Base-by-base conservation (phyloP, 139 green algal species). In the Chlorella sp. region DNA sequence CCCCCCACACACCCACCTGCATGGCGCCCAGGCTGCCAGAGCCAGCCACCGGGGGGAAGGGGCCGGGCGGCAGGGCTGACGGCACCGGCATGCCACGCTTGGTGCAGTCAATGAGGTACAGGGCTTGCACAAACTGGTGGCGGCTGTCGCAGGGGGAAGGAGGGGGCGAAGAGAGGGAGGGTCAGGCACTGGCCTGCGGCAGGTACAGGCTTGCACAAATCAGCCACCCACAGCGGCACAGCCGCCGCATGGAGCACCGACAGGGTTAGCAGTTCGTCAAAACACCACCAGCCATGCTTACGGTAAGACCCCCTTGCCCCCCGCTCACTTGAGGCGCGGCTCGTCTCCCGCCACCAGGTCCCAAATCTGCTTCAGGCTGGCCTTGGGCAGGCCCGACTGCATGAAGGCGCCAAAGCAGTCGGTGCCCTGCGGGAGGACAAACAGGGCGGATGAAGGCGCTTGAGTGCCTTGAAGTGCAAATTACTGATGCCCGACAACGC, bases 371-470 rank as follows among this genome's bases (percentile, higher is more conserved):
- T 91, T 90, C 78, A 98, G 89, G 5, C 86, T 80, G 3, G 64
- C 69, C 85, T 96, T 95, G 78, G 95, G 92, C 78, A 98, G 86
- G 2, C 95, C 94, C 62, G 89, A 95, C 70, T 93, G 91, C 90
- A 95, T 92, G 89, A 98, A 98, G 26, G 87, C 86, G 0, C 80
- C 85, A 64, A 97, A 95, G 90, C 94, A 97, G 80, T 98, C 94
- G 3, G 80, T 69, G 51, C 94, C 95, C 93, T 96, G 89, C 74
- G 87, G 38, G 17, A 0, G 13, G 36, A 74, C n/a, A n/a, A n/a
- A n/a, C n/a, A n/a, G n/a, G n/a, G n/a, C n/a, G n/a, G n/a, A n/a
- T n/a, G n/a, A n/a, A n/a, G n/a, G n/a, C n/a, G n/a, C n/a, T n/a
- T n/a, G n/a, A n/a, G n/a, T n/a, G n/a, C n/a, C n/a, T n/a, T n/a